Conservation (phyloP, 2,329 filamentous ascomycete species). For the Fusarium odoratissimum region DNA sequence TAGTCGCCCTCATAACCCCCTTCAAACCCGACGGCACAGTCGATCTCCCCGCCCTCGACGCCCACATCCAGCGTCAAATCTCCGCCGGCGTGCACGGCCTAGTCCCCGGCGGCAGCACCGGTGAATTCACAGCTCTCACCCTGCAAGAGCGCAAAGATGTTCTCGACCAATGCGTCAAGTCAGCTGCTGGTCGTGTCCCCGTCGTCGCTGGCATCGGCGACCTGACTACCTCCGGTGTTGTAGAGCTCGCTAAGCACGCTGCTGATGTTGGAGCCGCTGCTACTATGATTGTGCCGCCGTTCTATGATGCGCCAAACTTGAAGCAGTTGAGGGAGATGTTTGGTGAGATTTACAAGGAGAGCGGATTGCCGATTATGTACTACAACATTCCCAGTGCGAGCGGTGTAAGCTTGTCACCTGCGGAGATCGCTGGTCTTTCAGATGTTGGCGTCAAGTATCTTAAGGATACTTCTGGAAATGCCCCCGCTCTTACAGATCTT, state of each 20-base stretch:
- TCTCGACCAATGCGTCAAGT: slow-evolving; percentile 51
- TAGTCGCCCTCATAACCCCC: slow-evolving; percentile 62
- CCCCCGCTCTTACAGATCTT: slow-evolving; percentile 60
- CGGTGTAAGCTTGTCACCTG: slow-evolving; percentile 55
- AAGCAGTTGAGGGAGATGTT: slow-evolving; percentile 52
- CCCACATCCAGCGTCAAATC: slow-evolving; percentile 60
- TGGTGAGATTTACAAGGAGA: slow-evolving; percentile 54
- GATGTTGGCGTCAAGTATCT: slow-evolving; percentile 61
- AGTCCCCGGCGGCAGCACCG: slow-evolving; percentile 61
- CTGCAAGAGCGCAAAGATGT: slow-evolving; percentile 59
- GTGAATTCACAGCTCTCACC: slow-evolving; percentile 60
- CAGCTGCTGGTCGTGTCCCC: slow-evolving; percentile 53
- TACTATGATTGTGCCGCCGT: slow-evolving; percentile 62
- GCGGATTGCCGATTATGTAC: slow-evolving; percentile 59
- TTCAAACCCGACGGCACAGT: slow-evolving; percentile 57
- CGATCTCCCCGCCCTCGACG: slow-evolving; percentile 47
- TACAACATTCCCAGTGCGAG: slow-evolving; percentile 63
- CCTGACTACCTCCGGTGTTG: slow-evolving; percentile 50
- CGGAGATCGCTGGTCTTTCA: slow-evolving; percentile 56
- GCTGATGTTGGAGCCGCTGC: slow-evolving; percentile 53
- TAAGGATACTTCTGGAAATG: slow-evolving; percentile 65
- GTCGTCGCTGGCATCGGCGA: slow-evolving; percentile 59
- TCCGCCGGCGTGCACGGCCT: slow-evolving; percentile 60
- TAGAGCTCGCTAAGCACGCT: slow-evolving; percentile 49
- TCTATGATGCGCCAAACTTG: slow-evolving; percentile 58